Evolutionary conservation across 345 rosid genomes (phyloP).

Genomic region (Eucalyptus shirleyi): DNA sequence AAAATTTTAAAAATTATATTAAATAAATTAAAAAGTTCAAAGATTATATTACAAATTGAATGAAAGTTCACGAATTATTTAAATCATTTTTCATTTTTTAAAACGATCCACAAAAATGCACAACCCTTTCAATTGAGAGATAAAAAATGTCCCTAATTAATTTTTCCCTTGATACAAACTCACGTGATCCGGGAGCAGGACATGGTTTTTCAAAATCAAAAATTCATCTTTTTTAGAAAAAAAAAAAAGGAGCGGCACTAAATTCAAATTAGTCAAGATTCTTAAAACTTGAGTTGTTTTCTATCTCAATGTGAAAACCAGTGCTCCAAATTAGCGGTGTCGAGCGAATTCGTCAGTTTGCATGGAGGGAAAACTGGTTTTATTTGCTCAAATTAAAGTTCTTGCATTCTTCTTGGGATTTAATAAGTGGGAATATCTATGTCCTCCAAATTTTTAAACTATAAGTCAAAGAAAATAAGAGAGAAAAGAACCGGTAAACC

Average conservation of each 20-base stretch:
- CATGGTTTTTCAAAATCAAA: background rate
- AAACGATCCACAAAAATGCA: background rate
- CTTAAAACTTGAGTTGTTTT: background rate
- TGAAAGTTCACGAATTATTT: too few species aligned
- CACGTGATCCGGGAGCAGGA: too few species aligned
- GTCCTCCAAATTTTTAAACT: background rate
- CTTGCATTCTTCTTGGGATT: background rate
- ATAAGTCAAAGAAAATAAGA: background rate
- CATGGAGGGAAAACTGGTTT: background rate
- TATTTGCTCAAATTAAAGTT: background rate
- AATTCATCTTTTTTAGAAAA: too few species aligned
- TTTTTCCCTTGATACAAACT: too few species aligned
- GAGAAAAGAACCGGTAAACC: background rate
- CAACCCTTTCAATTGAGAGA: background rate
- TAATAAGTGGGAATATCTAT: background rate
- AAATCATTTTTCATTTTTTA: too few species aligned
- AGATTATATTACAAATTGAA: fast-evolving
- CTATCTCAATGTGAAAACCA: too few species aligned
- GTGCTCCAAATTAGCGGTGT: background rate
- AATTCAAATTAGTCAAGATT: background rate
- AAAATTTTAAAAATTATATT: too few species aligned
- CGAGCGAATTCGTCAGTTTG: background rate
- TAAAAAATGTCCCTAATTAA: too few species aligned
- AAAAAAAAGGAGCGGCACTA: background rate
- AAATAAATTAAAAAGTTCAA: fast-evolving